Percentiles rank a stretch among this genome's conserved stretches.
Evolutionary conservation across 768 basidiomycete genomes (phyloP).

Genomic region (Tricholoma saponaceum): DNA sequence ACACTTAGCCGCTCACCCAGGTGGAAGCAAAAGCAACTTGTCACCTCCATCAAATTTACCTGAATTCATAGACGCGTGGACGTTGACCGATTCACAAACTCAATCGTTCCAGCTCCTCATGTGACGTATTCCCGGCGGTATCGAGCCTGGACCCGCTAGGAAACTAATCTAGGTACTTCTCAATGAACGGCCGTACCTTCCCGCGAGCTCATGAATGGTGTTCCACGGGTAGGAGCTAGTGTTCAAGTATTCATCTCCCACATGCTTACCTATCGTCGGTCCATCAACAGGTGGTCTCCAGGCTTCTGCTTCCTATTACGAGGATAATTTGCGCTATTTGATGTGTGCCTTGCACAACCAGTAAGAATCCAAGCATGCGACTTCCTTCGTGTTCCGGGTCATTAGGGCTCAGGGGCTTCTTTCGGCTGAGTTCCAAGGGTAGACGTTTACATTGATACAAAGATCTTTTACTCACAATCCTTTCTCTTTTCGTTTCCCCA

Average conservation of each 20-base stretch:
- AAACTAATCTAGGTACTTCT: not conserved
- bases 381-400: conserved; percentile 3
- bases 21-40: not conserved
- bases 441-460: conserved; percentile 1
- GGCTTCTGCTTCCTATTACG: conserved; percentile 4
- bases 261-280: not conserved
- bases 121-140: not conserved
- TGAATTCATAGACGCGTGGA: not conserved
- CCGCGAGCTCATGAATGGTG: not conserved
- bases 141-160: not conserved
- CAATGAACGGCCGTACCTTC: not conserved
- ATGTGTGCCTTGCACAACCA: not conserved
- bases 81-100: not conserved
- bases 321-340: conserved; percentile 1
- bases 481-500: not conserved
- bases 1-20: not conserved
- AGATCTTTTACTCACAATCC: not conserved
- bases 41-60: conserved; percentile 1
- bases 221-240: not conserved
- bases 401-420: conserved; percentile 2
- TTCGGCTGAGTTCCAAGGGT: not conserved
- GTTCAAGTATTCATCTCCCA: not conserved
- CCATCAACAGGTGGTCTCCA: not conserved
- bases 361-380: not conserved
- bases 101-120: not conserved